phyloP scores from a whole-genome alignment of 441 rosid species.

The Jatropha podagrica region DNA sequence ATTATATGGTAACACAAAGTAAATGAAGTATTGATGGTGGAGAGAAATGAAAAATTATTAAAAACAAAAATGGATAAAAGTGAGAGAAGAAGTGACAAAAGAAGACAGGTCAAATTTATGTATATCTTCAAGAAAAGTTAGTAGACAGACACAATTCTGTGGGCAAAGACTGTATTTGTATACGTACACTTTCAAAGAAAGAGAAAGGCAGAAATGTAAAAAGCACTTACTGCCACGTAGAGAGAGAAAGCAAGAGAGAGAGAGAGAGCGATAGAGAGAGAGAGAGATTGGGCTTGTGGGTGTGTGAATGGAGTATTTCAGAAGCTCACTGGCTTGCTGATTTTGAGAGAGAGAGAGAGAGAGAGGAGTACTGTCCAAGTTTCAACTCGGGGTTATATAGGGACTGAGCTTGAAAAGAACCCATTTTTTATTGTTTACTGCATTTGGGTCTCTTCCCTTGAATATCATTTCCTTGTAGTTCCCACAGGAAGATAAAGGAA shows the following conservation, averaged over 20 bases:
- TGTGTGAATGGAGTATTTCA: slow-evolving; percentile 36
- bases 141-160: slow-evolving; percentile 2
- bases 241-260: slow-evolving; percentile 25
- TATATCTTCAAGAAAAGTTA: neutral
- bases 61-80: neutral
- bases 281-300: slow-evolving; percentile 2
- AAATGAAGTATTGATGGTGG: neutral
- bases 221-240: slow-evolving; percentile 25
- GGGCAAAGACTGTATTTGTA: slow-evolving; percentile 22
- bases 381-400: slow-evolving; percentile 33
- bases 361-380: slow-evolving; percentile 54
- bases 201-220: neutral
- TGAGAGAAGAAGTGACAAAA: neutral
- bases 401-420: slow-evolving; percentile 17
- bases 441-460: slow-evolving; percentile 27
- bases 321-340: slow-evolving; percentile 81
- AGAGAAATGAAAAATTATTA: neutral
- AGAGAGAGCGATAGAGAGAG: slow-evolving; percentile 23
- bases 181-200: slow-evolving; percentile 21
- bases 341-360: slow-evolving; percentile 44
- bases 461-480: slow-evolving; percentile 10
- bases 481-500: neutral
- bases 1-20: neutral
- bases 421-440: slow-evolving; percentile 26
- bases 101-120: neutral